These are phyloP conservation scores for Periconia sp. DNA, from an alignment of 2,329 filamentous ascomycete genomes.

Conservation along the genomic window DNA sequence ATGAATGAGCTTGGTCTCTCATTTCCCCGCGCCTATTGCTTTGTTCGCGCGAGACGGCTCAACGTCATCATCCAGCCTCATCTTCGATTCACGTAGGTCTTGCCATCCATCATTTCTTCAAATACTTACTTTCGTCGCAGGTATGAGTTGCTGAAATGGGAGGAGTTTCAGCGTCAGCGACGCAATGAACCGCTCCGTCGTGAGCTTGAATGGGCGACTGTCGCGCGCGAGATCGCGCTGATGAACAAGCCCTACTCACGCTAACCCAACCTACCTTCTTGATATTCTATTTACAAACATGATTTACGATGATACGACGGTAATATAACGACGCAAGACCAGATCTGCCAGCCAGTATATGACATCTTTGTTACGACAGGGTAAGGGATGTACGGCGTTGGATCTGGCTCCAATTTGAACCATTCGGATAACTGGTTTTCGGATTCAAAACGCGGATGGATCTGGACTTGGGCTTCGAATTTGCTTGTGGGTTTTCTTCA, in stretches of 20 bases:
- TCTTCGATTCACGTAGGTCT: slow-evolving; percentile 77
- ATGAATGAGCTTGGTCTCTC: slow-evolving; percentile 83
- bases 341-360: slow-evolving; percentile 14
- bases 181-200: slow-evolving; percentile 64
- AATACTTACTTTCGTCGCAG: slow-evolving; percentile 39
- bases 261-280: slow-evolving; percentile 45
- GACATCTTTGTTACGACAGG: slow-evolving; percentile 7
- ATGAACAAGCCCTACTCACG: slow-evolving; percentile 95
- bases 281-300: slow-evolving; percentile 5
- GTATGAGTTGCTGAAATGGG: slow-evolving; percentile 93
- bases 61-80: slow-evolving; percentile 99
- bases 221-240: slow-evolving; percentile 86
- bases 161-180: slow-evolving; percentile 73
- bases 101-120: not conserved
- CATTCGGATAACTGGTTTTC: no score
- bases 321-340: slow-evolving; percentile 17
- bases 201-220: slow-evolving; percentile 89
- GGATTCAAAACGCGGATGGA: no score
- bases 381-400: slow-evolving; percentile 8
- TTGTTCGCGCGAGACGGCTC: slow-evolving; percentile 86
- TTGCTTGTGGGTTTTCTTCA: no score
- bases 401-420: slow-evolving; percentile 2
- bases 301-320: slow-evolving; percentile 23
- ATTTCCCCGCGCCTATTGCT: slow-evolving; percentile 93
- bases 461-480: no score